Evolutionary conservation across 768 basidiomycete genomes (phyloP).

Genomic region (Filobasidium floriforme): DNA sequence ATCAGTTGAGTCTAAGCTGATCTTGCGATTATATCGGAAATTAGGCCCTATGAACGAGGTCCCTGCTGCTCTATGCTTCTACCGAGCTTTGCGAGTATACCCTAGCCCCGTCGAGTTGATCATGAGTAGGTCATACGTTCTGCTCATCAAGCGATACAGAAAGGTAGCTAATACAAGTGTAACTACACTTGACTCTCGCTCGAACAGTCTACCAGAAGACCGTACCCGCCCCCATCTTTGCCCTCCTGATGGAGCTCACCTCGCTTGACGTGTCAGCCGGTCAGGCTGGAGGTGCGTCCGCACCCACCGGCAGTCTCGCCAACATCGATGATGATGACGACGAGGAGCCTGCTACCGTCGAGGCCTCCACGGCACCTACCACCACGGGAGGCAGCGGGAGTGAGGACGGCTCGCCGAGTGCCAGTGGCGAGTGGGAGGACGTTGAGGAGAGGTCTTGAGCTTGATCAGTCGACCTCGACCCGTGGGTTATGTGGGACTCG

Average conservation of each 20-base stretch:
- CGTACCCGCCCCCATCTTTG: conserved; percentile 56
- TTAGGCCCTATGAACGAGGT: conserved; percentile 71
- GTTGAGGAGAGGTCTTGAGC: neutral
- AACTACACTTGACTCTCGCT: neutral
- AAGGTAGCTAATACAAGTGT: neutral
- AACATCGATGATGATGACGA: conserved; percentile 32
- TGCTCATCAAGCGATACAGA: neutral
- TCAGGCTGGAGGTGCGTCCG: neutral
- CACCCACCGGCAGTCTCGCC: conserved; percentile 26
- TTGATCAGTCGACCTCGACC: neutral
- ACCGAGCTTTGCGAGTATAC: conserved; percentile 85
- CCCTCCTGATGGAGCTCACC: conserved; percentile 56
- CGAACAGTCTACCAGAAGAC: conserved; percentile 72
- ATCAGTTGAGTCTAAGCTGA: neutral
- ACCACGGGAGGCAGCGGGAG: neutral
- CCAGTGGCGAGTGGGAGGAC: conserved; percentile 32
- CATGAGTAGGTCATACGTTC: conserved; percentile 49
- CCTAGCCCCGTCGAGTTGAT: conserved; percentile 90
- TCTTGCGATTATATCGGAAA: neutral
- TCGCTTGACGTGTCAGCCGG: conserved; percentile 61
- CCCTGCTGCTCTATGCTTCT: conserved; percentile 80
- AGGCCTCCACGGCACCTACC: conserved; percentile 8
- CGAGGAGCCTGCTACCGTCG: neutral
- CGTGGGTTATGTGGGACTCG: no score
- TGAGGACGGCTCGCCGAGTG: conserved; percentile 9